Conservation (phyloP, 495 filamentous ascomycete genomes). For the Podospora conica region DNA sequence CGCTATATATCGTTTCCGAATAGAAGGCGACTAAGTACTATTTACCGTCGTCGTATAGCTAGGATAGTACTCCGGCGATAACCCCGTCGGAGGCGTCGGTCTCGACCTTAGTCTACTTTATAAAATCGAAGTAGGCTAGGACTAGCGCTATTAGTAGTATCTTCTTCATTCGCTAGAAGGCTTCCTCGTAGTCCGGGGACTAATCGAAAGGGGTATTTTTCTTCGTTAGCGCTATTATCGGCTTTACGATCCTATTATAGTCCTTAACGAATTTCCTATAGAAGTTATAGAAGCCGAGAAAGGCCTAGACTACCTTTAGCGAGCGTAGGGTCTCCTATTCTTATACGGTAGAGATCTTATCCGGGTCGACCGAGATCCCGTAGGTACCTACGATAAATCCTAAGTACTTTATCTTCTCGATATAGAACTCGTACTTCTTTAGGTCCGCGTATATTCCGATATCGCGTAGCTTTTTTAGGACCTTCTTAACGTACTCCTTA, state of each 20-base stretch:
- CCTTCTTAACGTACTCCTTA: too few species aligned
- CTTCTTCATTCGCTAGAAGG: neutral
- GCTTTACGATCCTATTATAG: neutral
- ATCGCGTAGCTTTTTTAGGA: too few species aligned
- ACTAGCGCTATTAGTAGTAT: neutral
- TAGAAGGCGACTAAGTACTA: conserved; percentile 1
- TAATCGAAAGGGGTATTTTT: neutral
- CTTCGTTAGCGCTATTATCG: neutral
- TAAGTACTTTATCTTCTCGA: too few species aligned
- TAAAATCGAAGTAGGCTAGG: neutral
- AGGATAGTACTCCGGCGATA: neutral
- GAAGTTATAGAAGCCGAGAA: too few species aligned
- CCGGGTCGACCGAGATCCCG: too few species aligned
- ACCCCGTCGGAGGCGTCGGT: neutral
- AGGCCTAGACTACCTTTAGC: too few species aligned
- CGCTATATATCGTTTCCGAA: conserved; percentile 7
- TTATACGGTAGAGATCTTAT: too few species aligned
- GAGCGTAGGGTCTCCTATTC: neutral
- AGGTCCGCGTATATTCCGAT: too few species aligned
- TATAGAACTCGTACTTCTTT: too few species aligned
- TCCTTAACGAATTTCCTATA: conserved; percentile 5
- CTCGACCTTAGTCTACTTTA: neutral
- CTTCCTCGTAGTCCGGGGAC: neutral
- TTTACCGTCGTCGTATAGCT: neutral
- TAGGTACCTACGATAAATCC: too few species aligned